Percentiles rank a stretch among this genome's conserved stretches.
Evolutionary conservation across 2,329 filamentous ascomycete genomes (phyloP).

Genomic region (Fusarium camptoceras): DNA sequence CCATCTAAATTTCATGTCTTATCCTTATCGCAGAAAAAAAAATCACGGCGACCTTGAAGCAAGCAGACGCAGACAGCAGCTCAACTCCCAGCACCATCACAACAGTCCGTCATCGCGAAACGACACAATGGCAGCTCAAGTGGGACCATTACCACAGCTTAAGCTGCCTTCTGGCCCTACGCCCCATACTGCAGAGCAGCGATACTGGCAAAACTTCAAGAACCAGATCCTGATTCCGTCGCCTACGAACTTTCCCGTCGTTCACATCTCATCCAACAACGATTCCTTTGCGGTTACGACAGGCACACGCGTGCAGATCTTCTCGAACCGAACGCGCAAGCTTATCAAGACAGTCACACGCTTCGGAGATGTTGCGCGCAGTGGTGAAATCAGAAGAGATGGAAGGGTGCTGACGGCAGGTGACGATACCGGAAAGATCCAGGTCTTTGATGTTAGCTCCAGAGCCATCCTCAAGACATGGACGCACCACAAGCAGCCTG

Average conservation of each 20-base stretch:
- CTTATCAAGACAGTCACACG: constrained; percentile 93
- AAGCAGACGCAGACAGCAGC: constrained; percentile 1
- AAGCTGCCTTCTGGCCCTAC: constrained; percentile 87
- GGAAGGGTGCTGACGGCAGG: constrained; percentile 90
- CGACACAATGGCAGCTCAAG: constrained; percentile 82
- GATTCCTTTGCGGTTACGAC: constrained; percentile 94
- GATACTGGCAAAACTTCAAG: constrained; percentile 96
- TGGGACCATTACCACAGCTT: constrained; percentile 81
- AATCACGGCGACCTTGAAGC: constrained; percentile 27
- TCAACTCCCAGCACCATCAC: constrained; percentile 25
- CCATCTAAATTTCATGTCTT: constrained; percentile 40
- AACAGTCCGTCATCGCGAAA: constrained; percentile 38
- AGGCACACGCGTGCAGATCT: constrained; percentile 91
- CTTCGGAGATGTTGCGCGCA: constrained; percentile 91
- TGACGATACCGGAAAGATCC: constrained; percentile 90
- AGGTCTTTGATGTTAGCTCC: constrained; percentile 92
- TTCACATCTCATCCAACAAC: constrained; percentile 82
- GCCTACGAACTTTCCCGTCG: constrained; percentile 89
- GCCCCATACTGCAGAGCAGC: constrained; percentile 88
- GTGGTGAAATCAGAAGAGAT: constrained; percentile 88
- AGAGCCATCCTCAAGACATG: constrained; percentile 95
- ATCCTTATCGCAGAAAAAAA: constrained; percentile 48
- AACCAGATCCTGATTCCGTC: constrained; percentile 91
- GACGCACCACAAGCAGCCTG: constrained; percentile 92
- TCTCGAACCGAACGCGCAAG: constrained; percentile 91